Evolutionary conservation across 73 alveolate species (phyloP).

Genomic region (Paramecium sexaurelia): DNA sequence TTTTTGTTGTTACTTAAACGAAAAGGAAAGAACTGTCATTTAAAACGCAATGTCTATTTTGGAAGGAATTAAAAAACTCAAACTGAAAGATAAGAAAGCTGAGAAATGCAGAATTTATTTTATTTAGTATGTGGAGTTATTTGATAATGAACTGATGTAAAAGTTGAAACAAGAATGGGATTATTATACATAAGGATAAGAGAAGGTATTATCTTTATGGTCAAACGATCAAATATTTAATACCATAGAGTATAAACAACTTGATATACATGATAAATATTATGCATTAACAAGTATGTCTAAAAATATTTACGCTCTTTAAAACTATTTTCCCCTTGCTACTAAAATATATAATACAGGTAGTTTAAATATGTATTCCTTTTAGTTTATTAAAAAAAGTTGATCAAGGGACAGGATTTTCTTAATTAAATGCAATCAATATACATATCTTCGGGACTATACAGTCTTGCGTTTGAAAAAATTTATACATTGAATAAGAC

Average conservation of each 20-base stretch:
- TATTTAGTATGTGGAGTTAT: neutral
- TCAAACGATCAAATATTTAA: neutral
- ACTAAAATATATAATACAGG: neutral
- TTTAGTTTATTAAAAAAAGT: constrained; percentile 1
- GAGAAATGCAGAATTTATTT: neutral
- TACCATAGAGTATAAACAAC: neutral
- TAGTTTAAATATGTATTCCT: neutral
- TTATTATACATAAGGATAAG: neutral
- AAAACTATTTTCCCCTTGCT: constrained; percentile 9
- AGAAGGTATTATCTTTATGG: neutral
- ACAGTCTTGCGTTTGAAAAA: neutral
- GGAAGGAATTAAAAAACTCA: constrained; percentile 12
- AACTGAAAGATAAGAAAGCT: neutral
- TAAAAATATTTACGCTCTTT: neutral
- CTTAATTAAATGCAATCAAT: neutral
- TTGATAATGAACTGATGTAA: neutral
- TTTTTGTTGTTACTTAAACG: neutral
- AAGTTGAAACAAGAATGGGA: neutral
- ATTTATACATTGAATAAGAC: neutral
- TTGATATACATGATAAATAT: constrained; percentile 25
- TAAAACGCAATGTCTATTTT: neutral
- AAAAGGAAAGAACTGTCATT: neutral
- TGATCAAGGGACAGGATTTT: neutral
- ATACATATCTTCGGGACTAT: neutral
- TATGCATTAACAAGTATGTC: constrained; percentile 36